Evolutionary conservation across 352 stramenopile species (phyloP).

Genomic region (Discostella stelligera): DNA sequence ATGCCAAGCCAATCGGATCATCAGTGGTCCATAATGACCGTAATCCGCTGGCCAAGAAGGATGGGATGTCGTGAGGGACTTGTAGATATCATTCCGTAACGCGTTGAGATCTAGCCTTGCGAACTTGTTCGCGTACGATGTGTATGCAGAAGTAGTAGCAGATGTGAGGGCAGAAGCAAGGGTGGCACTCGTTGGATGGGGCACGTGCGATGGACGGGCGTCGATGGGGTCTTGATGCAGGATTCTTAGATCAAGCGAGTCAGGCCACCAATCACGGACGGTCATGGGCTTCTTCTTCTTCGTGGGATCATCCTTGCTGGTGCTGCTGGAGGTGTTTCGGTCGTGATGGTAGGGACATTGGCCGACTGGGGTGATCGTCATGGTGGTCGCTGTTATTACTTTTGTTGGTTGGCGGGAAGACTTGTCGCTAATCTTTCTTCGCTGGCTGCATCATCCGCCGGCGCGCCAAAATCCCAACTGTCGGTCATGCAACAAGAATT

Average conservation of each 20-base stretch:
- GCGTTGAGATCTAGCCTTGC: constrained; percentile 42
- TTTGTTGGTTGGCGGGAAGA: too few species aligned
- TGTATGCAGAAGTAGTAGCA: constrained; percentile 4
- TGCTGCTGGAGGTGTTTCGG: neutral
- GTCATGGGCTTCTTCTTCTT: constrained; percentile 37
- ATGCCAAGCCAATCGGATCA: constrained; percentile 83
- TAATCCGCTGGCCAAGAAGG: constrained; percentile 87
- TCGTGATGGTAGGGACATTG: constrained; percentile 30
- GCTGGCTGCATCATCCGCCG: too few species aligned
- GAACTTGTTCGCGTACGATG: constrained; percentile 55
- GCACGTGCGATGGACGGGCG: constrained; percentile 37
- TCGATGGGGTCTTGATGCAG: constrained; percentile 47
- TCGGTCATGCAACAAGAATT: too few species aligned
- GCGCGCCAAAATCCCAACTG: too few species aligned
- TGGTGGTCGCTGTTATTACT: neutral
- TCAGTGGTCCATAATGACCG: constrained; percentile 87
- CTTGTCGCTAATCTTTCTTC: too few species aligned
- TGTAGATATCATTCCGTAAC: constrained; percentile 81
- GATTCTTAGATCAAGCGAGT: constrained; percentile 47
- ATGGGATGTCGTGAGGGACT: constrained; percentile 83
- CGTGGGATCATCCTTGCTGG: neutral
- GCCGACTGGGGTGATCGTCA: constrained; percentile 4
- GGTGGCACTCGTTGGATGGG: constrained; percentile 19
- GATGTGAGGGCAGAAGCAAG: constrained; percentile 9
- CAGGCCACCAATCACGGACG: constrained; percentile 47